Evolutionary conservation across 371 early-diverging fungal species (phyloP).

Genomic region (Cokeromyces recurvatus): DNA sequence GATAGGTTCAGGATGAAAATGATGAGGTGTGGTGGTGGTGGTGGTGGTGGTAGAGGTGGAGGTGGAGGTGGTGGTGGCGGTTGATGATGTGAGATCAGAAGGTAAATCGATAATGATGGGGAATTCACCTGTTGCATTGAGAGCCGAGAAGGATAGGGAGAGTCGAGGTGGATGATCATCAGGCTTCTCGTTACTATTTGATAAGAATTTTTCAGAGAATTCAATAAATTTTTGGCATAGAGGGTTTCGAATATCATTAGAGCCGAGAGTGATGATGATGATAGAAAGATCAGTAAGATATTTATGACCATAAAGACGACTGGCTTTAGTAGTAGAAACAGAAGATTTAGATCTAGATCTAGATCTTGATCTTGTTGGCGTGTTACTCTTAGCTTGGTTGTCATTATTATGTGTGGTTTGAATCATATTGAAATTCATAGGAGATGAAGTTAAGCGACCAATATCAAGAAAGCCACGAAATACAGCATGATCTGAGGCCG

Average conservation of each 20-base stretch:
- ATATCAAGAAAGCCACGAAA: constrained; percentile 57
- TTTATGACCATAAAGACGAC: constrained; percentile 62
- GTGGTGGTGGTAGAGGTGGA: too few relatives aligned
- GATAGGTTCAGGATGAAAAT: constrained; percentile 53
- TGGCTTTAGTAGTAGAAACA: constrained; percentile 27
- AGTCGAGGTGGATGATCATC: constrained; percentile 37
- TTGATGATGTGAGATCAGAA: constrained; percentile 26
- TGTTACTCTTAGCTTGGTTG: too few relatives aligned
- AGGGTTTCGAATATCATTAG: constrained; percentile 57
- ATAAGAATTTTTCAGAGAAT: constrained; percentile 19
- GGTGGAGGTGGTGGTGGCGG: too few relatives aligned
- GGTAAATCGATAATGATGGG: constrained; percentile 65
- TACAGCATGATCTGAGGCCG: constrained; percentile 65
- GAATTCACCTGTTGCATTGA: constrained; percentile 57
- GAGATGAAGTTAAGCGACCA: constrained; percentile 46
- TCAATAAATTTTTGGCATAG: constrained; percentile 27
- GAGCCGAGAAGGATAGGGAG: constrained; percentile 58
- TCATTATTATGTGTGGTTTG: neutral
- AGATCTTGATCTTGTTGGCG: too few relatives aligned
- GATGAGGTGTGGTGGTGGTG: too few relatives aligned
- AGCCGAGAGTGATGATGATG: constrained; percentile 66
- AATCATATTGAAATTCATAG: neutral
- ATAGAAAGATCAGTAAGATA: constrained; percentile 60
- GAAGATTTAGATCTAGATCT: constrained; percentile 2
- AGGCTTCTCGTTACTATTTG: too few relatives aligned